Base-by-base conservation (phyloP, 2,329 filamentous ascomycete species). In the Zymoseptoria pseudotritici region DNA sequence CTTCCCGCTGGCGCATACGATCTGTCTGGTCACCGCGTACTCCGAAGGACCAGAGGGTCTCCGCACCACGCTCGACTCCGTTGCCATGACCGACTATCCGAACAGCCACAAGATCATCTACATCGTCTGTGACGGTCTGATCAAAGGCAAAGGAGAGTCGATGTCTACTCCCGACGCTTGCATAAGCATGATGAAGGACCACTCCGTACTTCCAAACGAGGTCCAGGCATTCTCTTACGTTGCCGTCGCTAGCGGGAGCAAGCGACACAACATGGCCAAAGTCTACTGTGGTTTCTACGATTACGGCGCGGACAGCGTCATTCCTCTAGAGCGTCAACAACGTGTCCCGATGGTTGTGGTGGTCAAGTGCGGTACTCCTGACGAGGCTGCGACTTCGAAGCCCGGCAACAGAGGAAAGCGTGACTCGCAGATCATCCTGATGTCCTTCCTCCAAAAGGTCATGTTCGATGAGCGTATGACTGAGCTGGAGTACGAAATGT, bases 391-490 rank as follows among this genome's bases (percentile, higher is more conserved):
- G 50, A 88, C 88, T 69, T 82, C 88, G 59, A 99, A 99, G 77
- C 91, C 95, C 11, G 94, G 94, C 69, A 99, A 99, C 77, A 86
- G 94, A 77, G 95, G 94, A 76, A 99, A 99, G 82, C 90, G 94
- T 73, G 94, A 99, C 82, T 96, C 91, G 79, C 94, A 99, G 76
- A 97, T 99, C 71, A 94, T 99, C 68, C 83, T 99, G 66, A 99
- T 99, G 94, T 97, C 92, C 4, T 99, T 99, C 82, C 79, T 99
- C 67, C 94, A 99, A 74, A 99, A 99, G 79, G 94, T 99, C 72
- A 99, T 99, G 94, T 99, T 99, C 70, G 94, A 99, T 74, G 95
- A 99, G 78, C 89, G 94, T 63, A 99, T 99, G 94, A 99, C 95
- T 19, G 93, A 99, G 75, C 87, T 99, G 56, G 94, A 99, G 75